Base-by-base conservation (phyloP, 352 stramenopile species). In the Elongisporangium prolatum region DNA sequence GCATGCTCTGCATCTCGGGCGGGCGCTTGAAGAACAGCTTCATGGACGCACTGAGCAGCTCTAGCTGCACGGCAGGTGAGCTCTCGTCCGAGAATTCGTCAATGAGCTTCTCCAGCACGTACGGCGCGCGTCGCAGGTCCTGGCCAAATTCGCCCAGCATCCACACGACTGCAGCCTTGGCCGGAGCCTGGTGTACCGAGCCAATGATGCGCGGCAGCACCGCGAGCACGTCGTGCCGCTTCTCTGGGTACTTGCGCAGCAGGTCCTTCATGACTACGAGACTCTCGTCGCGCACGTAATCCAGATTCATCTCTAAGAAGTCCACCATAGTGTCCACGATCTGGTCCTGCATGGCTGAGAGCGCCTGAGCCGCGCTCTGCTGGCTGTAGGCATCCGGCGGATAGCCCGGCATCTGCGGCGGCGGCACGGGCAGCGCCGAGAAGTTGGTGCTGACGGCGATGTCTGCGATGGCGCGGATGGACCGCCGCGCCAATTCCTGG, bases 11-110 rank as follows among this genome's bases (percentile, higher is more conserved):
- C 84, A 98, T 91, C 84, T 99, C 97, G 1, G 96, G 95, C 44
- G 97, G 92, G n/a, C 97, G 86, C 71, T 97, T 91, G 74, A 99
- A 99, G 72, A 99, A 99, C 6, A 99, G 79, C 72, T 99, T 99
- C 68, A 98, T 89, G 4, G 94, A 91, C n/a, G 93, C 91, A 21
- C 84, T 97, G 20, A 99, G 80, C 50, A 99, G 71, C 61, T 98
- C 86, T 51, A 98, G 77, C 61, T 98, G 96, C 16, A 99, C 92
- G 0, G 75, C 71, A 2, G 85, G 71, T 50, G 92, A 84, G 17
- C 80, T 84, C 63, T 98, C 91, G 24, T 96, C 84, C 48, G 88
- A 92, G 60, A 98, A 99, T 2, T 84, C 77, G 61, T 98, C 93
- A 21, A 98, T 95, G 13, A 98, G 74, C 56, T 96, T 96, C 77